Conservation (phyloP, 176 grass and related monocot species). For the Oryza australiensis region DNA sequence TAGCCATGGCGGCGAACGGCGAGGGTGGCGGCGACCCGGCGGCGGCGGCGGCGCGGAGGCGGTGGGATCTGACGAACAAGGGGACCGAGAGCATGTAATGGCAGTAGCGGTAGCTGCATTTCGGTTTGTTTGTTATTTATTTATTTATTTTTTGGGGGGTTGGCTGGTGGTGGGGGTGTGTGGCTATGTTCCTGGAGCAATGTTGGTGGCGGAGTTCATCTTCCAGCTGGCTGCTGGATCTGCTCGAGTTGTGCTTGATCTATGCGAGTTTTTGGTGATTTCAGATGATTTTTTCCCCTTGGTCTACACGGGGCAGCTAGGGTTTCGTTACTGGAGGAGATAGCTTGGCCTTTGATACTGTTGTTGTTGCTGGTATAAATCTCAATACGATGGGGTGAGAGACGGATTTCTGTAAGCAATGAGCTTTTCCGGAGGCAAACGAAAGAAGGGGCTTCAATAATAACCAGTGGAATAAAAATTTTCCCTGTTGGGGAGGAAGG, state of each 20-base stretch:
- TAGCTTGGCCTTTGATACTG: background rate
- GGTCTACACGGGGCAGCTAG: conserved; percentile 18
- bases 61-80: conserved; percentile 55
- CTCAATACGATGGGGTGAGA: background rate
- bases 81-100: conserved; percentile 48
- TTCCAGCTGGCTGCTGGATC: conserved; percentile 22
- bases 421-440: too few relatives aligned
- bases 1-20: conserved; percentile 45
- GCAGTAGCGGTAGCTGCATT: background rate
- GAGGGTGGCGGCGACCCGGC: conserved; percentile 38
- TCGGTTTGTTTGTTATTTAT: background rate
- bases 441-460: background rate
- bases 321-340: conserved; percentile 34
- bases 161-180: background rate
- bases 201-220: conserved; percentile 12
- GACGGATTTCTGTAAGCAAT: background rate
- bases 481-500: background rate
- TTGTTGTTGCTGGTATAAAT: background rate
- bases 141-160: background rate
- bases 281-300: background rate
- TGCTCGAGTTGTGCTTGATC: background rate
- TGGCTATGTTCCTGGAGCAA: background rate
- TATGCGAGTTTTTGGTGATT: background rate
- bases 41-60: conserved; percentile 46
- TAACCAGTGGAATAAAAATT: background rate